These are phyloP conservation scores for Morella rubra DNA, from an alignment of 306 rosid genomes.

Conservation along the genomic window DNA sequence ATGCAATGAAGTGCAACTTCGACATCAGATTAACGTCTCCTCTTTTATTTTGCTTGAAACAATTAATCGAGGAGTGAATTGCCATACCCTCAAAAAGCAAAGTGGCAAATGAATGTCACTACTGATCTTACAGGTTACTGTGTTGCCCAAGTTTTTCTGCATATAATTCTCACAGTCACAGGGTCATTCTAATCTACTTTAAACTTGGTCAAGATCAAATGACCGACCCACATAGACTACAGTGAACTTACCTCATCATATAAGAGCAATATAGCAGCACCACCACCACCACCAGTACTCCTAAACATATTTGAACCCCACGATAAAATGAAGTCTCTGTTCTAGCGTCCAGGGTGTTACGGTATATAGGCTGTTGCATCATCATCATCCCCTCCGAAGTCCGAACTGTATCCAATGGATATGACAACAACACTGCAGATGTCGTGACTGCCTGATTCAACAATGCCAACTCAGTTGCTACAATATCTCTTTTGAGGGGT, in stretches of 20 bases:
- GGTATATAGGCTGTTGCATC: constrained; percentile 71
- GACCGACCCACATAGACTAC: constrained; percentile 23
- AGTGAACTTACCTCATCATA: constrained; percentile 87
- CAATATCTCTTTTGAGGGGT: constrained; percentile 72
- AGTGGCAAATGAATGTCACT: constrained; percentile 39
- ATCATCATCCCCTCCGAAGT: constrained; percentile 98
- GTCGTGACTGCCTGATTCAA: constrained; percentile 97
- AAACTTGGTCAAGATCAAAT: constrained; percentile 25
- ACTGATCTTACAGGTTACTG: constrained; percentile 17
- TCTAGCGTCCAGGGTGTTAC: constrained; percentile 69
- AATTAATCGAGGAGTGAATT: constrained; percentile 14
- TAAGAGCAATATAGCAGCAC: constrained; percentile 90
- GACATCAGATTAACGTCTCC: no score
- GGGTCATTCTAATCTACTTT: constrained; percentile 24
- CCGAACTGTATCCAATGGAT: constrained; percentile 93
- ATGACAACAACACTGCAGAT: constrained; percentile 85
- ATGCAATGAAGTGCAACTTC: no score
- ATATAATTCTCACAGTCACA: no score
- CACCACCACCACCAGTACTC: constrained; percentile 93
- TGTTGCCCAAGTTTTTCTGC: constrained; percentile 34
- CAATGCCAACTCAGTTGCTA: constrained; percentile 51
- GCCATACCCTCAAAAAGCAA: constrained; percentile 26
- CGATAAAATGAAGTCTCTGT: constrained; percentile 87
- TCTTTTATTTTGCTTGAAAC: no score
- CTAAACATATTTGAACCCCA: constrained; percentile 80